Base-by-base conservation (phyloP, 805 yeast species). In the Metschnikowia kofuensis region DNA sequence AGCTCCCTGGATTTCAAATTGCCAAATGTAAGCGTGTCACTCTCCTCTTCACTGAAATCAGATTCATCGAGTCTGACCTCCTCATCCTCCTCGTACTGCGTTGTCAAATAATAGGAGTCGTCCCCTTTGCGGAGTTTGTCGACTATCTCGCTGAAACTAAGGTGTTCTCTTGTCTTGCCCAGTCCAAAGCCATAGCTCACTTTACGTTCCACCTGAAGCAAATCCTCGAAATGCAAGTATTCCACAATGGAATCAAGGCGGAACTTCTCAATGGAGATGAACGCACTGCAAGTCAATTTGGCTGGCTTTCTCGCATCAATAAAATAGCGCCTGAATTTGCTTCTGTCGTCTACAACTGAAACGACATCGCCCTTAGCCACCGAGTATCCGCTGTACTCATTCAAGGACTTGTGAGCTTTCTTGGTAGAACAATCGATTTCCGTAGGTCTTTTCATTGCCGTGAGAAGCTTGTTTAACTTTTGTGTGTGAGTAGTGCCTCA, bases 121-220 rank as follows among this genome's bases (percentile, higher is more conserved):
- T 78, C 79, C 0, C 79, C 82, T 3, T 56, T 40, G 29, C 61
- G 47, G 28, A 83, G 56, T 50, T 65, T 69, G 0, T 64, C 59
- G 45, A 83, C 62, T 41, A 86, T 73, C 15, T 81, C 80, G 0
- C 59, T 58, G 50, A 85, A 71, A 2, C 67, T 62, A 80, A 84
- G 74, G 47, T 73, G 72, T 13, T 74, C 62, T 53, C 90, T 68
- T 47, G 70, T 68, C 16, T 71, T 70, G 1, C 89, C 89, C 40
- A 83, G 77, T 1, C 92, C 92, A 65, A 79, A 86, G 2, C 91
- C 91, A 42, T 83, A 83, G 38, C 72, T 64, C 12, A 64, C 62
- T 56, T 80, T 79, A 53, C 74, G 74, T 58, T 86, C 92, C 14
- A 85, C 82, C 54, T 83, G 80, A 35, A 85, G 59, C 21, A 37